These are phyloP conservation scores for Atkinsonella texensis DNA, from an alignment of 2,329 filamentous ascomycete species.

Conservation along the genomic window DNA sequence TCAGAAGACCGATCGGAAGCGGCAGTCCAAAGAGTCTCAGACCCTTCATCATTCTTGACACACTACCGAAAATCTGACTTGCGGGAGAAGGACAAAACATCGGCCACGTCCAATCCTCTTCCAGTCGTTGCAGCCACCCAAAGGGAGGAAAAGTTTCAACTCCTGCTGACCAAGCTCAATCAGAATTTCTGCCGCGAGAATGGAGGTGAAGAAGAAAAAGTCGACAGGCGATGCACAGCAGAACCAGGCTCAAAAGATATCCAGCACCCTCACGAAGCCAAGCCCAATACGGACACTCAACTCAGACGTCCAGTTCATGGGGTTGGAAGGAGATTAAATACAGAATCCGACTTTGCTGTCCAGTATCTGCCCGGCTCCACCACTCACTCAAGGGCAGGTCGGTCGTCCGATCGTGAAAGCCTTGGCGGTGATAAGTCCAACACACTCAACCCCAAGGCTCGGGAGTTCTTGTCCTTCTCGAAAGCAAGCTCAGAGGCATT, in stretches of 20 bases:
- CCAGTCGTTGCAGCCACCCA: neutral
- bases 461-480: constrained; percentile 10
- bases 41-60: neutral
- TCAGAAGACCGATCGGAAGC: neutral
- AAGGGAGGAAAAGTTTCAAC: constrained; percentile 14
- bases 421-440: neutral
- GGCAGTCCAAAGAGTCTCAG: neutral
- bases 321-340: constrained; percentile 6
- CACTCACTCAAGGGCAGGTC: neutral
- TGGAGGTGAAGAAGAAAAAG: constrained; percentile 1
- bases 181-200: constrained; percentile 1
- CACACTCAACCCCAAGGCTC: constrained; percentile 10
- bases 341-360: constrained; percentile 8
- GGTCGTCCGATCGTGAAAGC: neutral
- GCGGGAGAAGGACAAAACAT: constrained; percentile 1
- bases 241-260: neutral
- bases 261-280: neutral
- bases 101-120: neutral
- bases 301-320: constrained; percentile 1
- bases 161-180: constrained; percentile 16
- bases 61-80: neutral
- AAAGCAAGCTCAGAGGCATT: neutral
- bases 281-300: neutral
- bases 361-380: constrained; percentile 1
- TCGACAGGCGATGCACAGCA: neutral